Evolutionary conservation across 75 land plant species (phyloP).

Genomic region (Chamaecyparis obtusa): DNA sequence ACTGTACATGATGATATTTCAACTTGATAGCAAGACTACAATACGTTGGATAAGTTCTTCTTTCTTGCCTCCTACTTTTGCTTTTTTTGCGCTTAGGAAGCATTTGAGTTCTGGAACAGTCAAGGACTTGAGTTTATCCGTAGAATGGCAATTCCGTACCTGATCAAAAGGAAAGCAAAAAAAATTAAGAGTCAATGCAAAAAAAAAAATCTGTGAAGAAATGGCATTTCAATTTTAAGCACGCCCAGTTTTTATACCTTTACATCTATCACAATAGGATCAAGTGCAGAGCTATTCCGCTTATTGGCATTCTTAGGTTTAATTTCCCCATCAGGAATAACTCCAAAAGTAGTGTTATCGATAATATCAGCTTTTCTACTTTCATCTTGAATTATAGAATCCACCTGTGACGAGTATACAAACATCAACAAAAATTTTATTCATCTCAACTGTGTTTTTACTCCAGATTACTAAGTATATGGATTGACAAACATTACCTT

Average conservation of each 20-base stretch:
- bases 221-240: not conserved
- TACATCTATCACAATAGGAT: not conserved
- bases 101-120: constrained; percentile 40
- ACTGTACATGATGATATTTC: not conserved
- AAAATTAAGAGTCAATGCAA: not conserved
- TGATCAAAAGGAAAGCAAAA: not conserved
- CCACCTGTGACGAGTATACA: not conserved
- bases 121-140: constrained; percentile 19
- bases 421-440: not conserved
- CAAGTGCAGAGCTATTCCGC: not conserved
- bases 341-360: too few species aligned
- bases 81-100: constrained; percentile 30
- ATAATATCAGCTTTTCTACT: not conserved
- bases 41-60: constrained; percentile 41
- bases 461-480: not conserved
- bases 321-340: not conserved
- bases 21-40: constrained; percentile 14
- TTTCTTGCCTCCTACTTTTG: constrained; percentile 44
- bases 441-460: not conserved
- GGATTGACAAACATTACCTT: not conserved
- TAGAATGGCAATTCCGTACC: constrained; percentile 18
- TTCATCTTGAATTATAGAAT: not conserved
- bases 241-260: not conserved
- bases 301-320: constrained; percentile 5
- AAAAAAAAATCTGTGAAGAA: not conserved